Evolutionary conservation across 371 early-diverging fungal genomes (phyloP).

Genomic region (Apophysomyces elegans): DNA sequence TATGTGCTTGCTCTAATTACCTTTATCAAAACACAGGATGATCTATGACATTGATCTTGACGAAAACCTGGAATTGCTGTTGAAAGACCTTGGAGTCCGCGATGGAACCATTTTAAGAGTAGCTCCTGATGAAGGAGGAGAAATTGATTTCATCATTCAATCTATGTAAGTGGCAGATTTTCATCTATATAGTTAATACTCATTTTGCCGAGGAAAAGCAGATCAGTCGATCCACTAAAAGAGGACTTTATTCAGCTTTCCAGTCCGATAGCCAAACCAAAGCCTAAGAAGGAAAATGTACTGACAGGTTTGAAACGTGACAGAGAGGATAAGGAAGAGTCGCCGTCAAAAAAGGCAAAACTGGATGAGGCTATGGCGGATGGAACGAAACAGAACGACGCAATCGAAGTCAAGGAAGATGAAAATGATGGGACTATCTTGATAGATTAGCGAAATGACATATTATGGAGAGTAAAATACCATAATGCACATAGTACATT

Average conservation of each 20-base stretch:
- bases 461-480: no score
- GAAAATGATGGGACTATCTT: constrained; percentile 21
- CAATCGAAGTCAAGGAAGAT: constrained; percentile 25
- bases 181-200: background rate
- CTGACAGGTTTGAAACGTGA: constrained; percentile 19
- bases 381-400: constrained; percentile 10
- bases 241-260: constrained; percentile 16
- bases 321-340: constrained; percentile 21
- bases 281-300: background rate
- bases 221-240: constrained; percentile 13
- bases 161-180: constrained; percentile 27
- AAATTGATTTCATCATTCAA: constrained; percentile 44
- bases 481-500: no score
- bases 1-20: constrained; percentile 2
- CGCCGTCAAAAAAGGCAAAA: constrained; percentile 22
- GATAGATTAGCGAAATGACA: constrained; percentile 12
- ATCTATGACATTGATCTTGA: constrained; percentile 93
- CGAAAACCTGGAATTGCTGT: constrained; percentile 68
- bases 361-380: constrained; percentile 10
- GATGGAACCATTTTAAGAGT: constrained; percentile 64
- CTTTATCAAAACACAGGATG: constrained; percentile 46
- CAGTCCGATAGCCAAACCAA: constrained; percentile 23
- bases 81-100: constrained; percentile 63
- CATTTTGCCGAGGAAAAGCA: background rate
- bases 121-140: constrained; percentile 48